Evolutionary conservation across 2,329 filamentous ascomycete genomes (phyloP), one percentile per base, ranked within the genome.

Genomic region (Fusarium oligoseptatum): DNA sequence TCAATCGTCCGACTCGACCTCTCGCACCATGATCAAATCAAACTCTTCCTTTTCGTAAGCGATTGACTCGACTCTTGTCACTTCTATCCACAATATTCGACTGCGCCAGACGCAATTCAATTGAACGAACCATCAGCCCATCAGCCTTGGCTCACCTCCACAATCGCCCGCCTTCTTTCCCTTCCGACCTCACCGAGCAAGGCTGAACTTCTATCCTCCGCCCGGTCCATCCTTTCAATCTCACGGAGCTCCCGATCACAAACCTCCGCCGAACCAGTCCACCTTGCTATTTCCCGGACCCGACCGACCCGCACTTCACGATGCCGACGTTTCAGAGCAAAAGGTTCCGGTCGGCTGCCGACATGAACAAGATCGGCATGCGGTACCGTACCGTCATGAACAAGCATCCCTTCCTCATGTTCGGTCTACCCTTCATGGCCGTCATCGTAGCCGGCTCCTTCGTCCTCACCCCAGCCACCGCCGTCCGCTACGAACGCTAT

Each of bases 401-500:
- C 68, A 92, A 89, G 80, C 95, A 94, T 78, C 97, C 97, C 1
- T 99, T 99, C 83, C 86, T 95, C 32, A 90, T 98, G 73, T 99
- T 99, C 82, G 97, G 97, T 3, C 88, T 99, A 5, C 97, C 97
- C 1, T 99, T 99, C 83, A 90, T 99, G 76, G 86, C 90, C 66
- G 92, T 97, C 68, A 98, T 99, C 80, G 91, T 99, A 29, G 94
- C 93, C 2, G 96, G 95, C 1, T 97, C 94, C 4, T 99, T 99
- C 83, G 93, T 97, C 78, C 89, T 99, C 58, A 98, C 97, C 0
- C 97, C 96, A 1, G 97, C 96, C 6, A 96, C 97, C 24, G 97
- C 97, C 15, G 87, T 99, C 58, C 91, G 97, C 68, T 99, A 98
- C 84, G 97, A 99, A 85, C 91, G 94, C 72, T 92, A 98, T 80